Conservation (phyloP, 2,329 filamentous ascomycete genomes). For the Colletotrichum lini region DNA sequence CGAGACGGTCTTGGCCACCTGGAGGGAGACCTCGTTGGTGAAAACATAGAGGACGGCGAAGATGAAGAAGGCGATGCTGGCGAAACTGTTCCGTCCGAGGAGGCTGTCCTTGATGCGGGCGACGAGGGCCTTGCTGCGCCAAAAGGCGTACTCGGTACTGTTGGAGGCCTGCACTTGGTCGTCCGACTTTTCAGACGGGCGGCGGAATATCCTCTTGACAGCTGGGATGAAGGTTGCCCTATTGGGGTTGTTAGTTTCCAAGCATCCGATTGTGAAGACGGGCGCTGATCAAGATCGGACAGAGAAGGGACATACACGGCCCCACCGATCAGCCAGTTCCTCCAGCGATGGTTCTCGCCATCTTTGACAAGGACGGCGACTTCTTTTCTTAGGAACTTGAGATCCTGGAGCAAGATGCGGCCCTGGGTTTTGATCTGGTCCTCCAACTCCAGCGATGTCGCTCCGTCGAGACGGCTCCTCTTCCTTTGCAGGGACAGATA, state of each 20-base stretch:
- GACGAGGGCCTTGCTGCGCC: constrained; percentile 64
- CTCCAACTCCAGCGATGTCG: constrained; percentile 56
- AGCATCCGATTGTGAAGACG: neutral
- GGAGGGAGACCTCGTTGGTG: constrained; percentile 70
- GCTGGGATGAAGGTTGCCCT: constrained; percentile 68
- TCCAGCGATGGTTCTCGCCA: constrained; percentile 66
- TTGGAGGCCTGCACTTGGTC: constrained; percentile 55
- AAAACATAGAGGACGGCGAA: constrained; percentile 72
- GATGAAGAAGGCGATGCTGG: constrained; percentile 67
- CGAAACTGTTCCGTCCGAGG: constrained; percentile 60
- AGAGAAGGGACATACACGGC: constrained; percentile 59
- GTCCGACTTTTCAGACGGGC: constrained; percentile 56
- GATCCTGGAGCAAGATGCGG: constrained; percentile 58
- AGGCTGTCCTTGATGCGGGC: constrained; percentile 63
- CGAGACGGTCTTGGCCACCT: constrained; percentile 66
- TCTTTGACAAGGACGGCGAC: constrained; percentile 59
- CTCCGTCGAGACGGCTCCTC: constrained; percentile 48
- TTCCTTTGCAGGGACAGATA: constrained; percentile 52
- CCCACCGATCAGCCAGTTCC: constrained; percentile 67
- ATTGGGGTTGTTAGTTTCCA: neutral
- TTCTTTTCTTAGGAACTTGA: constrained; percentile 60
- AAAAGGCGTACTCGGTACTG: constrained; percentile 72
- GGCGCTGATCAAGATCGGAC: no score
- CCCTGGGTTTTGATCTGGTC: constrained; percentile 60
- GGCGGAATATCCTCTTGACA: constrained; percentile 66